Conservation (phyloP, 768 basidiomycete species). For the Termitomyces sp. region DNA sequence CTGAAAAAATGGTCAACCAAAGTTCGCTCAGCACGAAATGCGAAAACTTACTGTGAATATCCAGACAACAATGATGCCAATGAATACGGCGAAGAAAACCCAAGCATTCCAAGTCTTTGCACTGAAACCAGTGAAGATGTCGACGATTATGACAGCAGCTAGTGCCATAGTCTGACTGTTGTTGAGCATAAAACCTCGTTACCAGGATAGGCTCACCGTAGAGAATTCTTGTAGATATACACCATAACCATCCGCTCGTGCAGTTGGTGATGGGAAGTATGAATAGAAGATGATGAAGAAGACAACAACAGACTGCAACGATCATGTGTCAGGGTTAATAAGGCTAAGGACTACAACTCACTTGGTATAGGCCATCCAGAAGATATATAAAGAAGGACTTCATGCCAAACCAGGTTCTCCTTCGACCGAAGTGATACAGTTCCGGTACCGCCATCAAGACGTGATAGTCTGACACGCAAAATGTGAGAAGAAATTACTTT, state of each 20-base stretch:
- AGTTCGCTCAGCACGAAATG: not conserved
- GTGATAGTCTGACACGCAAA: conserved; percentile 52
- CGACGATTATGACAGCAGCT: conserved; percentile 66
- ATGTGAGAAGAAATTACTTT: not conserved
- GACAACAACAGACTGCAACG: conserved; percentile 68
- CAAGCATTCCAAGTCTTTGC: conserved; percentile 85
- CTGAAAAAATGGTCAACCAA: conserved; percentile 27
- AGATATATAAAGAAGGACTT: conserved; percentile 42
- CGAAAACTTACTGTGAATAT: conserved; percentile 59
- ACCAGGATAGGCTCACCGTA: conserved; percentile 49
- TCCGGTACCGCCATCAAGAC: conserved; percentile 88
- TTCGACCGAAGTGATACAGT: conserved; percentile 79
- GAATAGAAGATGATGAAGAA: conserved; percentile 83
- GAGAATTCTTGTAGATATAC: conserved; percentile 74
- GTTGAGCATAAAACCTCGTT: not conserved
- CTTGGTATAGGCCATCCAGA: conserved; percentile 18
- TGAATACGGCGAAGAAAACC: conserved; percentile 75
- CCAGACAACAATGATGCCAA: conserved; percentile 80
- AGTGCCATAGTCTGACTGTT: conserved; percentile 71
- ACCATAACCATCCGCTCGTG: conserved; percentile 78
- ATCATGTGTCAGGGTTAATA: not conserved
- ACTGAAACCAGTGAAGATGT: conserved; percentile 85
- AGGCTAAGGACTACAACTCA: conserved; percentile 3
- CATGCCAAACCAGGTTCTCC: conserved; percentile 77
- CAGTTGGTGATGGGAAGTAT: conserved; percentile 60